Base-by-base conservation (phyloP, 331 rosid species). In the Ulmus americana region DNA sequence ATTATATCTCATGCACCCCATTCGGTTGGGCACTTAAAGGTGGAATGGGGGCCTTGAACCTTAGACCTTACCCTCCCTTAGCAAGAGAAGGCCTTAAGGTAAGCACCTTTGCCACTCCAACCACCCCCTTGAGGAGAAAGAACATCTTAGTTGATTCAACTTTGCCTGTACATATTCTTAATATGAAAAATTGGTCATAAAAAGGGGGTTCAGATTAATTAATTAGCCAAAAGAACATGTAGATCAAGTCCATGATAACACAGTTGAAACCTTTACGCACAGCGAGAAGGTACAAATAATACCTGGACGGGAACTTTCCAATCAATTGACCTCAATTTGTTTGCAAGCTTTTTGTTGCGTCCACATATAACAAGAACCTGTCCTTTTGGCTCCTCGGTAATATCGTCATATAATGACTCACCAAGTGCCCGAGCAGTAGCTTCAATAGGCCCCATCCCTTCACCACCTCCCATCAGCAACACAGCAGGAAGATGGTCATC, bases 391-490 rank as follows among this genome's bases (percentile, higher is more conserved):
- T 69, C 81, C 49, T 88, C 99, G 22, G 64, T 62, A 72, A 67
- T 80, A 66, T 89, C 91, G 4, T 94, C 90, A 2, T 85, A 68
- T 61, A 94, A 78, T 39, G 76, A 67, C 58, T 88, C 76, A 28
- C 87, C 94, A 22, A 94, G 97, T 70, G 95, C 97, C 70, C 82
- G 82, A 53, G 97, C 95, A 55, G 99, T 94, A 48, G 99, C 85
- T 79, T 94, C 99, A 47, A 94, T 94, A 15, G 99, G 99, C 61
- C 99, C 99, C 99, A 94, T 94, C 49, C 99, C 99, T 87, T 94
- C 99, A 68, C 99, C 99, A 61, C 99, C 99, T 42, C 99, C 99
- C 75, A 94, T 94, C 75, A 94, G 77, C 77, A 94, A 68, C 74
- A 94, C 99, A 39, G 99, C 91, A 13, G 99, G 95, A 72, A 90